Percentiles rank a stretch among this genome's conserved stretches.
These are phyloP conservation scores for Noccaea caerulescens DNA, from an alignment of 345 rosid genomes.

Conservation along the genomic window DNA sequence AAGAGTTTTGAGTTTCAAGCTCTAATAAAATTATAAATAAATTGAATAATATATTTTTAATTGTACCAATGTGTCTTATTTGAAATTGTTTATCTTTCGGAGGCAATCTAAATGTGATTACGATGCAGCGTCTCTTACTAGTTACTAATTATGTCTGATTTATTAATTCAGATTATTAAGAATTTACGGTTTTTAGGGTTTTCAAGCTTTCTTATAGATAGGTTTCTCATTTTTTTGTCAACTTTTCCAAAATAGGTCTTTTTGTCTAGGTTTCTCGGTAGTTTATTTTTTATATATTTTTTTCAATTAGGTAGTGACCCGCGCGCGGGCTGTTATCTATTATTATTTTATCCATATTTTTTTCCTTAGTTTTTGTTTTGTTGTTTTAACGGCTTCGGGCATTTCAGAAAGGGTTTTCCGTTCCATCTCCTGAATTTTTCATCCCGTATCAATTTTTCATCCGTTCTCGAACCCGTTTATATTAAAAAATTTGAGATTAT, in stretches of 20 bases:
- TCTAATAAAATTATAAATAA: slow-evolving; percentile 13
- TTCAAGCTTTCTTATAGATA: neutral
- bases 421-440: no score
- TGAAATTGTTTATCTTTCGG: slow-evolving; percentile 10
- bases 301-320: no score
- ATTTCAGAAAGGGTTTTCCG: no score
- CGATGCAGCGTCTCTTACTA: neutral
- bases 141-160: neutral
- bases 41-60: neutral
- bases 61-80: neutral
- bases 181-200: neutral
- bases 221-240: neutral
- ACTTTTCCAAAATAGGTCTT: neutral
- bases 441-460: no score
- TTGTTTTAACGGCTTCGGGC: no score
- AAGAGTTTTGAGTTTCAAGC: slow-evolving; percentile 38
- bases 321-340: no score
- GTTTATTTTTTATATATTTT: neutral
- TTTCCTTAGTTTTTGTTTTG: no score
- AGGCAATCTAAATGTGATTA: slow-evolving; percentile 26
- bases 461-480: no score
- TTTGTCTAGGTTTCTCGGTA: neutral
- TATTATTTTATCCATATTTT: no score
- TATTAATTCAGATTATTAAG: neutral
- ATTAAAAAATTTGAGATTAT: no score